Evolutionary conservation across 2,329 filamentous ascomycete species (phyloP), one percentile per base, ranked within the genome.

Genomic region (Cladosporium sp.): DNA sequence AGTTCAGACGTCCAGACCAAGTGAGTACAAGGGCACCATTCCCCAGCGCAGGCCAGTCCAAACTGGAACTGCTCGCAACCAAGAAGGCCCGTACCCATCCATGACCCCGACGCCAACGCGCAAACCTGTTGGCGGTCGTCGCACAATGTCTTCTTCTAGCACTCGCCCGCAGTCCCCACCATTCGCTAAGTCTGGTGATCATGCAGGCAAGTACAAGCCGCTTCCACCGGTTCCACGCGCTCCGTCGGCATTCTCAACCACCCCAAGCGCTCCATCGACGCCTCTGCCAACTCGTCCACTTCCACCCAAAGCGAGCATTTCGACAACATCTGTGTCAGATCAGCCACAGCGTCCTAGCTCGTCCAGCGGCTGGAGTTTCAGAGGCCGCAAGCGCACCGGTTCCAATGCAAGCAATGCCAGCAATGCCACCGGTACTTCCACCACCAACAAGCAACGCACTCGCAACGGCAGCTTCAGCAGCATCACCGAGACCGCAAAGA

Each of bases 401-500:
- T 65, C 64, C 2, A 56, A 40, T 16, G 50, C 49, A 7, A 52
- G 49, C 49, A 59, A 37, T 26, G 40, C 16, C 33, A 40, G 40
- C 35, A 59, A 37, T 26, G 40, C 23, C 33, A 28, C 18, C 23
- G 33, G 33, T 28, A 46, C 23, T 18, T 28, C 59, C 16, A 53
- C 60, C 29, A 1, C 40, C n/a, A 21, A 46, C n/a, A 46, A 26
- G 28, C 8, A 26, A 18, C 21, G 46, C 28, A 64, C 33, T 62
- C 50, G 55, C 21, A 26, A 33, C 23, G 46, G 52, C 6, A 66
- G 63, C 23, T 63, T 65, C 50, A 56, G 66, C 16, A 62, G 64
- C 7, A 37, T 68, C 28, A 52, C 53, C 12, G 64, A 67, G 5
- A 29, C 60, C 46, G 60, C 60, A 3, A 65, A 61, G 58, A 55